Base-by-base conservation (phyloP, 352 stramenopile genomes). In the Phytophthora ohioensis region DNA sequence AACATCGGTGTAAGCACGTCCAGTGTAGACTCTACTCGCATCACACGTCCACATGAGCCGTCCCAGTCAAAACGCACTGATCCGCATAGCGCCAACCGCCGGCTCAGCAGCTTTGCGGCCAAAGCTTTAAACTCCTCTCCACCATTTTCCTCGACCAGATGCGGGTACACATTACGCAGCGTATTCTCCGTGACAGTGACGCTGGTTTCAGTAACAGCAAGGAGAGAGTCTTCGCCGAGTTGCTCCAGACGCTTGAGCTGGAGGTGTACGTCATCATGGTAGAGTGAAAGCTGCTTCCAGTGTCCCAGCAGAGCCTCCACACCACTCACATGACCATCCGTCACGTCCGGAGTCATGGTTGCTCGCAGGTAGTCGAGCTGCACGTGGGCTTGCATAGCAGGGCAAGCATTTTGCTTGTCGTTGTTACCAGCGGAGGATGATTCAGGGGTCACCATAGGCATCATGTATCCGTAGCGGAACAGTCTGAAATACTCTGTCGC, bases 141-240 rank as follows among this genome's bases (percentile, higher is more conserved):
- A 27, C 21, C 21, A 27, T 27, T 27, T 27, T 2, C 21, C 21
- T 2, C 21, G 10, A 62, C 11, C 45, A 78, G 31, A 36, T 76
- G 67, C 3, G 57, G 67, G 13, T 58, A 79, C 13, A 64, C 46
- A 6, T 58, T 21, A 7, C 17, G 52, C 10, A 79, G 21, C 10
- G 71, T 70, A 17, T 53, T 57, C 12, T 59, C 27, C 0, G 67
- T 67, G 17, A 79, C 45, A 4, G 62, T 73, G 3, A 67, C 30
- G 11, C 39, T 49, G 12, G 57, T 35, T 27, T 27, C 21, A 27
- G 21, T 27, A 1, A 27, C 21, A 27, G 62, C 53, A 17, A 60
- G 1, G 38, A 69, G 5, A 21, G 52, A 69, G 34, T 69, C 36
- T 27, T 32, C 43, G 5, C 12, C 27, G 3, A 55, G 30, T 30